Evolutionary conservation across 495 filamentous ascomycete species (phyloP).

Genomic region (Penicillium canariense): DNA sequence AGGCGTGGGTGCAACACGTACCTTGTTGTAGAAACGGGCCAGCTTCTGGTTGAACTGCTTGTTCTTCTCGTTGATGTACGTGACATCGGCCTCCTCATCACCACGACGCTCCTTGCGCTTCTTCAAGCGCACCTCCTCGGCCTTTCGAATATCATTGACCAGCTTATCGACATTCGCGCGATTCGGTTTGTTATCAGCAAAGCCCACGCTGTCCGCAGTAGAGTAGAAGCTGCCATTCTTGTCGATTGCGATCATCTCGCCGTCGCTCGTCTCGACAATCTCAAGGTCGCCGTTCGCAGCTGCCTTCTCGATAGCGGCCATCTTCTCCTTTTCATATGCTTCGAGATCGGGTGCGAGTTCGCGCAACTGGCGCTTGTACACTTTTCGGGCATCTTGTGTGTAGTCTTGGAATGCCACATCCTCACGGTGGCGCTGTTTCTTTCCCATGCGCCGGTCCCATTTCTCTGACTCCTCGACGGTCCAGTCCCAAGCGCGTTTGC

Average conservation of each 20-base stretch:
- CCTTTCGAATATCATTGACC: conserved; percentile 81
- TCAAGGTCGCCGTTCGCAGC: conserved; percentile 77
- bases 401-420: conserved; percentile 92
- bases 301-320: conserved; percentile 77
- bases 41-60: conserved; percentile 99
- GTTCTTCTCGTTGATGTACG: conserved; percentile 99
- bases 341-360: conserved; percentile 70
- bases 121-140: conserved; percentile 80
- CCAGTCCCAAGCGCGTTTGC: conserved; percentile 98
- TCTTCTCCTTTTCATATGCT: conserved; percentile 79
- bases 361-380: conserved; percentile 88
- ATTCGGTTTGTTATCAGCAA: conserved; percentile 82
- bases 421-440: conserved; percentile 79
- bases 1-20: conserved; percentile 31
- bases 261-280: conserved; percentile 90
- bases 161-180: conserved; percentile 88
- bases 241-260: conserved; percentile 91
- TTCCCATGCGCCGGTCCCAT: conserved; percentile 87
- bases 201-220: conserved; percentile 75
- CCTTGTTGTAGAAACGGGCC: conserved; percentile 92
- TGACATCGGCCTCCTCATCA: conserved; percentile 83
- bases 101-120: conserved; percentile 76
- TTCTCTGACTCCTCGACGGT: conserved; percentile 88
- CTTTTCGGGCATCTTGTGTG: conserved; percentile 77
- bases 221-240: conserved; percentile 87